Percentiles rank a stretch among this genome's conserved stretches.
phyloP scores from a whole-genome alignment of 495 filamentous ascomycete genomes.

The Daldinia decipiens region DNA sequence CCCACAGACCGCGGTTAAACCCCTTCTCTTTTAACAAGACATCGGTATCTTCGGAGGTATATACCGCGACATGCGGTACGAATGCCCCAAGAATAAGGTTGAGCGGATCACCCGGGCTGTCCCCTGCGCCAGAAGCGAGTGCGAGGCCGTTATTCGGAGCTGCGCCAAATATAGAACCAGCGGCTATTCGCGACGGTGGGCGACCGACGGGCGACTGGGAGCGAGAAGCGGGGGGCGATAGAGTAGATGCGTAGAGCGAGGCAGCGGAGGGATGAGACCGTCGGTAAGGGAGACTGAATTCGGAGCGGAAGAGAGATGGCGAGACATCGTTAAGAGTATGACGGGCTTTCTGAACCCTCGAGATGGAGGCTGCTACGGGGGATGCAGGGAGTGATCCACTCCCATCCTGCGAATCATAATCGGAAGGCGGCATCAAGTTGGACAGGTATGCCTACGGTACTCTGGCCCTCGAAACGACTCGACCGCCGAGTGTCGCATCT shows the following conservation, averaged over 20 bases:
- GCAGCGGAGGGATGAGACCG: slow-evolving; percentile 66
- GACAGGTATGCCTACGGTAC: slow-evolving; percentile 15
- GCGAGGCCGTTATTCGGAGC: slow-evolving; percentile 53
- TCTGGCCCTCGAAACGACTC: slow-evolving; percentile 30
- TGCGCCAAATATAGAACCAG: slow-evolving; percentile 60
- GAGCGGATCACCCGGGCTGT: slow-evolving; percentile 68
- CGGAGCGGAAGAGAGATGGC: slow-evolving; percentile 53
- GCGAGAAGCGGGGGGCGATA: slow-evolving; percentile 63
- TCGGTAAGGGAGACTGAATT: slow-evolving; percentile 60
- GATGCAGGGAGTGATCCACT: slow-evolving; percentile 53
- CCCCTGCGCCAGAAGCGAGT: slow-evolving; percentile 60
- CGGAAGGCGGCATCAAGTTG: slow-evolving; percentile 57
- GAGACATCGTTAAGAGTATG: slow-evolving; percentile 50
- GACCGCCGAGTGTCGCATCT: slow-evolving; percentile 32
- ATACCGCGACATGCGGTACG: slow-evolving; percentile 85
- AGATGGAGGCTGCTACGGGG: slow-evolving; percentile 54
- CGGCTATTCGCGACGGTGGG: slow-evolving; percentile 60
- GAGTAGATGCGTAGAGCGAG: slow-evolving; percentile 66
- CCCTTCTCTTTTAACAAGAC: slow-evolving; percentile 84
- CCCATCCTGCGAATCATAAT: slow-evolving; percentile 54
- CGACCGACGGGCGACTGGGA: slow-evolving; percentile 68
- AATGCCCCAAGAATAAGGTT: slow-evolving; percentile 84
- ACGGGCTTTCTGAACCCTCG: slow-evolving; percentile 50
- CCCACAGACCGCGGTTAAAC: slow-evolving; percentile 80
- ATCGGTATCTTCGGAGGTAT: slow-evolving; percentile 85